Percentiles rank a stretch among this genome's conserved stretches.
phyloP scores from a whole-genome alignment of 352 stramenopile genomes.

The Pythium grandisporangium region DNA sequence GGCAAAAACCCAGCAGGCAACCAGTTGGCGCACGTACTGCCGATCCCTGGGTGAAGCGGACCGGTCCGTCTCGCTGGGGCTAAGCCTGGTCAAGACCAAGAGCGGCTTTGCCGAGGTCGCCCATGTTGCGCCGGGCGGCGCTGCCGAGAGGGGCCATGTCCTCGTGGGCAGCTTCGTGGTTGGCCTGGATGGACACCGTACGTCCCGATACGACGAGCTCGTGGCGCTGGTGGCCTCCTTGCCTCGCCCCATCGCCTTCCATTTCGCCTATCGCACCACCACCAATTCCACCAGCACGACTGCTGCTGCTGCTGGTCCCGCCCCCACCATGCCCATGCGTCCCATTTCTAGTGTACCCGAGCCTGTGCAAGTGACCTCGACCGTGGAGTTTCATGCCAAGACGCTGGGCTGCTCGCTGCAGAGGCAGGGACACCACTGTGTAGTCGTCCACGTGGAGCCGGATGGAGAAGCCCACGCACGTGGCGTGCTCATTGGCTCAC shows the following conservation, averaged over 20 bases:
- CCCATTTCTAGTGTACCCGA: slow-evolving; percentile 54
- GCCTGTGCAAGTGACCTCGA: slow-evolving; percentile 40
- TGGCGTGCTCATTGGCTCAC: slow-evolving; percentile 58
- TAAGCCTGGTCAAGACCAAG: slow-evolving; percentile 62
- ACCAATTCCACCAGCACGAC: slow-evolving; percentile 14
- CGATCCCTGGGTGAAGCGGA: slow-evolving; percentile 28
- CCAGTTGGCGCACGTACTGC: slow-evolving; percentile 53
- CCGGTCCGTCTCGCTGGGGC: slow-evolving; percentile 44
- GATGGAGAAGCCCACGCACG: slow-evolving; percentile 39
- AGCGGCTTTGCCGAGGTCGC: slow-evolving; percentile 66
- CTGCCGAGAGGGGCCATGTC: slow-evolving; percentile 47
- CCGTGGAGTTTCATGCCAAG: slow-evolving; percentile 48
- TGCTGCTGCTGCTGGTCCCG: too few relatives aligned
- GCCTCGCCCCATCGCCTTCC: slow-evolving; percentile 49
- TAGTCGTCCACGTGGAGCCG: slow-evolving; percentile 48
- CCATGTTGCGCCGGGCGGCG: slow-evolving; percentile 40
- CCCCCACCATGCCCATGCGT: slow-evolving; percentile 9
- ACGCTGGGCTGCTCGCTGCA: slow-evolving; percentile 49
- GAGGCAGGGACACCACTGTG: slow-evolving; percentile 35
- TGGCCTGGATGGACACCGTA: slow-evolving; percentile 45
- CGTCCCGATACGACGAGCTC: slow-evolving; percentile 62
- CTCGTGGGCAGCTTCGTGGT: slow-evolving; percentile 71
- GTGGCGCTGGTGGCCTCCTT: slow-evolving; percentile 43
- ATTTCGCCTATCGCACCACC: slow-evolving; percentile 55
- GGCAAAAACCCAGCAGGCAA: neutral